phyloP scores from a whole-genome alignment of 805 yeast species.

The Cyberlindnera mycetangii region DNA sequence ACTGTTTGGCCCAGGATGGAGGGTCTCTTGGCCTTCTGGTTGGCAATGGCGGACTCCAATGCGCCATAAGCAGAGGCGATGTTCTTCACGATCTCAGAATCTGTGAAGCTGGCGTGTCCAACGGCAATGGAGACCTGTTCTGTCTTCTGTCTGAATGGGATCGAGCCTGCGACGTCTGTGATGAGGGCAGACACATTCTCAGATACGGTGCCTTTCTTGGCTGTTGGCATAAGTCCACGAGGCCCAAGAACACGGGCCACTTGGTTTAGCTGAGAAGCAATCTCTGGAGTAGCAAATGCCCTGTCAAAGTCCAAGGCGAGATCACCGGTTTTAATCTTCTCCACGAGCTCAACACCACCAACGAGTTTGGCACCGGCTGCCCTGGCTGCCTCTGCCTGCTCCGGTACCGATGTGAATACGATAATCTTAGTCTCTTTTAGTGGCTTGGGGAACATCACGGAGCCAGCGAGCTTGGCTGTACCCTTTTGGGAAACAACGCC shows the following conservation, averaged over 20 bases:
- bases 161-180: constrained; percentile 55
- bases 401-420: constrained; percentile 63
- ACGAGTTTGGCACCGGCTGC: constrained; percentile 58
- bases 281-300: constrained; percentile 83
- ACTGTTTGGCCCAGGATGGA: constrained; percentile 67
- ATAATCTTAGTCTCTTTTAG: constrained; percentile 61
- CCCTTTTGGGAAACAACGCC: constrained; percentile 73
- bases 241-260: constrained; percentile 87
- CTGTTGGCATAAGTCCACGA: constrained; percentile 82
- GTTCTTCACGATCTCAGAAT: constrained; percentile 70
- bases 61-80: constrained; percentile 65
- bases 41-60: constrained; percentile 48
- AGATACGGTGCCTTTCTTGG: constrained; percentile 82
- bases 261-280: constrained; percentile 56
- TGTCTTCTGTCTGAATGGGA: constrained; percentile 75
- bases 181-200: constrained; percentile 58
- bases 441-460: constrained; percentile 69
- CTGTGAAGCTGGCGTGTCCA: constrained; percentile 76
- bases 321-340: constrained; percentile 50
- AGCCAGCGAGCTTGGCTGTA: constrained; percentile 69
- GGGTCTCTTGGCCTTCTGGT: constrained; percentile 64
- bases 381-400: constrained; percentile 49
- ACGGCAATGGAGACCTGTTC: constrained; percentile 62
- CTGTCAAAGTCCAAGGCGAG: constrained; percentile 61
- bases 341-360: constrained; percentile 73